Evolutionary conservation across 768 basidiomycete genomes (phyloP).

Genomic region (Kwoniella pini): DNA sequence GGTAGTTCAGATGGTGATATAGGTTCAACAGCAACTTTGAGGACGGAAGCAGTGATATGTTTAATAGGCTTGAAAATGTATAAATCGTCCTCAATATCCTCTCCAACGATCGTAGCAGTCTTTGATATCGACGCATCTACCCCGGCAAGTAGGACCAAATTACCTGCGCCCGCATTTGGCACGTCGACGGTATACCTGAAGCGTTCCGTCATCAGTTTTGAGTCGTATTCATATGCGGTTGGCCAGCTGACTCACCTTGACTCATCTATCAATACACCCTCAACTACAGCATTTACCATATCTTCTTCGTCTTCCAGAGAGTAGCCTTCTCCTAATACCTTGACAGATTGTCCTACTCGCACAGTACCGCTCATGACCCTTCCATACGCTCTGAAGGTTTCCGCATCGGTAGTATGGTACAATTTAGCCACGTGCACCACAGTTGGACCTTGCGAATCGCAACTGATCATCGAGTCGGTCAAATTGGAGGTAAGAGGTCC

Average conservation of each 20-base stretch:
- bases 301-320: slow-evolving; percentile 99
- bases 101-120: slow-evolving; percentile 78
- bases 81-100: slow-evolving; percentile 72
- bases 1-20: slow-evolving; percentile 96
- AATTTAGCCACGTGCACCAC: slow-evolving; percentile 93
- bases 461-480: slow-evolving; percentile 75
- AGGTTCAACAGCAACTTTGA: slow-evolving; percentile 98
- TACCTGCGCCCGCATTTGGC: slow-evolving; percentile 85
- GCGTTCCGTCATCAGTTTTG: slow-evolving; percentile 11
- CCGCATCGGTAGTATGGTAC: slow-evolving; percentile 94
- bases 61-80: slow-evolving; percentile 95
- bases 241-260: slow-evolving; percentile 64
- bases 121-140: slow-evolving; percentile 93
- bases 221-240: background rate
- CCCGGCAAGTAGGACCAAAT: slow-evolving; percentile 87
- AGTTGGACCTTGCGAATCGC: slow-evolving; percentile 79
- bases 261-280: slow-evolving; percentile 87
- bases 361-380: slow-evolving; percentile 90
- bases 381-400: slow-evolving; percentile 94
- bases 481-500: slow-evolving; percentile 82
- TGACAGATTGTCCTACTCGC: slow-evolving; percentile 76
- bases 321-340: slow-evolving; percentile 97
- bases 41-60: slow-evolving; percentile 93
- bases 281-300: slow-evolving; percentile 80
- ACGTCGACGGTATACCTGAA: slow-evolving; percentile 84